Percentiles rank a stretch among this genome's conserved stretches.
Evolutionary conservation across 352 stramenopile species (phyloP).

Genomic region (Phytophthora sansomeana): DNA sequence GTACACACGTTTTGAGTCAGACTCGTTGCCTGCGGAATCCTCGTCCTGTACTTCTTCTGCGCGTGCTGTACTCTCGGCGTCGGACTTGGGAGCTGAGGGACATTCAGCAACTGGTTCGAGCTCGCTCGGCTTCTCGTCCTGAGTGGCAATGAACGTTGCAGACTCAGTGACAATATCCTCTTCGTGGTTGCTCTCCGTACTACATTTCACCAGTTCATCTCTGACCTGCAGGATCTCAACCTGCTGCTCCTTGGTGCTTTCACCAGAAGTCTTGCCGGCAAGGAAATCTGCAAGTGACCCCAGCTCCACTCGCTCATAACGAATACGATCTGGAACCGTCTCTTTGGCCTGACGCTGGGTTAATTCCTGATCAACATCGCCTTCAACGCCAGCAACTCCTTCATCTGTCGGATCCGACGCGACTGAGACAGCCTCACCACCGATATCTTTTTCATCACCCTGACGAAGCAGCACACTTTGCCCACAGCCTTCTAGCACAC

Average conservation of each 20-base stretch:
- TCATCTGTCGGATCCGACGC: conserved; percentile 1
- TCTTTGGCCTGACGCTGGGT: background rate
- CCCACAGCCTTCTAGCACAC: background rate
- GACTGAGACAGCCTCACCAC: conserved; percentile 4
- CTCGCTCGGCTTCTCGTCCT: background rate
- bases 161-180: conserved; percentile 1
- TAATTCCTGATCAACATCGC: background rate
- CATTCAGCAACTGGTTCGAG: background rate
- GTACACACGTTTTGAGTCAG: conserved; percentile 27
- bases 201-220: background rate
- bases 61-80: background rate
- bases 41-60: conserved; percentile 16
- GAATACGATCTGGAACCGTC: conserved; percentile 14
- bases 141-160: background rate
- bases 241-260: conserved; percentile 2
- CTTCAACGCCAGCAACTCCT: conserved; percentile 4
- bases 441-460: background rate
- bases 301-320: conserved; percentile 39
- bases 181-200: background rate
- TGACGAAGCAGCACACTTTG: background rate
- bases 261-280: conserved; percentile 13
- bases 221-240: conserved; percentile 2
- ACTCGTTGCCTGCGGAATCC: conserved; percentile 1
- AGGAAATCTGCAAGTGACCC: conserved; percentile 42
- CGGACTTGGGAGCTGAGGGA: background rate